Percentiles rank a stretch among this genome's conserved stretches.
phyloP scores from a whole-genome alignment of 768 basidiomycete species.

The Dioszegia aurantiaca region DNA sequence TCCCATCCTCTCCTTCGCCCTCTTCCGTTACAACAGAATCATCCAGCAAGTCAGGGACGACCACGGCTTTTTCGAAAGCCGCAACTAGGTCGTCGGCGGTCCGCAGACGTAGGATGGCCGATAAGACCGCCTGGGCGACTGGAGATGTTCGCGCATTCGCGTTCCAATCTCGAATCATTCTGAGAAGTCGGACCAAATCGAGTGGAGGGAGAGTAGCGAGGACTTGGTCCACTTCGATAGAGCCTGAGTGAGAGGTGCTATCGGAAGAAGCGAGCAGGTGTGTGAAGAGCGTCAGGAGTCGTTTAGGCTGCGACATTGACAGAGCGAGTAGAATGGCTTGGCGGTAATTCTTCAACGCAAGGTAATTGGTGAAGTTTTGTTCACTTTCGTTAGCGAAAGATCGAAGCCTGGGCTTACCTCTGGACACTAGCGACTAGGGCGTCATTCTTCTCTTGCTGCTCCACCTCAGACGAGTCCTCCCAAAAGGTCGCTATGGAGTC shows the following conservation, averaged over 20 bases:
- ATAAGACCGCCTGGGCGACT: constrained; percentile 78
- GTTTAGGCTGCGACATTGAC: constrained; percentile 89
- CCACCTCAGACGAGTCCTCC: constrained; percentile 87
- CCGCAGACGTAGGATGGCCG: constrained; percentile 74
- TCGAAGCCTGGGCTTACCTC: constrained; percentile 62
- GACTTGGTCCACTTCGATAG: constrained; percentile 70
- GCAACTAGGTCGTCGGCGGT: constrained; percentile 69
- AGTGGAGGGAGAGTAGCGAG: constrained; percentile 66
- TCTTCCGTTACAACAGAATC: constrained; percentile 18
- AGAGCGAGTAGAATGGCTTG: constrained; percentile 88
- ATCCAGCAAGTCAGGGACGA: constrained; percentile 12
- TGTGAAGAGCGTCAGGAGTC: constrained; percentile 63
- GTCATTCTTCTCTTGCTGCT: constrained; percentile 69
- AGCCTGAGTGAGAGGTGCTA: constrained; percentile 2
- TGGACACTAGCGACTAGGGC: constrained; percentile 71
- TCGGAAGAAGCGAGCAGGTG: constrained; percentile 55
- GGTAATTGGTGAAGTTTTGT: constrained; percentile 90
- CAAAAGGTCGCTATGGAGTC: constrained; percentile 96
- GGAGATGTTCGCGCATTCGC: constrained; percentile 81
- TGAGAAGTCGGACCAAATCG: constrained; percentile 76
- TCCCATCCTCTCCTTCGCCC: constrained; percentile 27
- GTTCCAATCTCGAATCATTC: constrained; percentile 88
- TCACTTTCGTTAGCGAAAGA: constrained; percentile 59
- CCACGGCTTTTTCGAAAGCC: constrained; percentile 58
- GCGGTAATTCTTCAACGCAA: constrained; percentile 81